Evolutionary conservation across 768 basidiomycete species (phyloP).

Genomic region (Melanogaster broomeanus): DNA sequence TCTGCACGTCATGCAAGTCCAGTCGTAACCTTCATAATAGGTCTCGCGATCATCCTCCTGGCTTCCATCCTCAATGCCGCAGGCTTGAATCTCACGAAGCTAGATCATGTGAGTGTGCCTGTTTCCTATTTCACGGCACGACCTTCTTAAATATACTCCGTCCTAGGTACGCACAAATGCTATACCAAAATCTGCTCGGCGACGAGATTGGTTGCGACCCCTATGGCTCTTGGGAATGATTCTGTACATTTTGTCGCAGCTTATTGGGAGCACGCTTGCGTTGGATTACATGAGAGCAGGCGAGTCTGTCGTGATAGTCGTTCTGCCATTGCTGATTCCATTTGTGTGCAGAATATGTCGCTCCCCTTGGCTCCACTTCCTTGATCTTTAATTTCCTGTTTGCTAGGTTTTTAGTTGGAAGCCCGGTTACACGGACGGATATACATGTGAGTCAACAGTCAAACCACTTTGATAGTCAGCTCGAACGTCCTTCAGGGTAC

Average conservation of each 20-base stretch:
- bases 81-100: constrained; percentile 92
- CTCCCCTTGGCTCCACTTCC: constrained; percentile 90
- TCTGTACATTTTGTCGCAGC: constrained; percentile 89
- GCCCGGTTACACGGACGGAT: constrained; percentile 80
- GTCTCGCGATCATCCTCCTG: constrained; percentile 79
- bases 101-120: constrained; percentile 73
- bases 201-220: constrained; percentile 78
- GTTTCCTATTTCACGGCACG: not conserved
- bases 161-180: constrained; percentile 68
- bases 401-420: constrained; percentile 85
- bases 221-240: constrained; percentile 92
- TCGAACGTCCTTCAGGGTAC: constrained; percentile 58
- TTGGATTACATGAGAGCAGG: constrained; percentile 88
- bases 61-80: constrained; percentile 88
- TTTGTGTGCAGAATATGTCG: constrained; percentile 77
- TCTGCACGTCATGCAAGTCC: constrained; percentile 50
- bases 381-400: constrained; percentile 97
- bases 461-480: not conserved
- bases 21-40: constrained; percentile 77
- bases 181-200: constrained; percentile 75
- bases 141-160: not conserved
- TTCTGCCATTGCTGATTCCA: constrained; percentile 11
- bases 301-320: constrained; percentile 25
- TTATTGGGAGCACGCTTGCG: constrained; percentile 86
- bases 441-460: constrained; percentile 59